phyloP scores from a whole-genome alignment of 2,329 filamentous ascomycete species.

The Acrodontium crateriforme region DNA sequence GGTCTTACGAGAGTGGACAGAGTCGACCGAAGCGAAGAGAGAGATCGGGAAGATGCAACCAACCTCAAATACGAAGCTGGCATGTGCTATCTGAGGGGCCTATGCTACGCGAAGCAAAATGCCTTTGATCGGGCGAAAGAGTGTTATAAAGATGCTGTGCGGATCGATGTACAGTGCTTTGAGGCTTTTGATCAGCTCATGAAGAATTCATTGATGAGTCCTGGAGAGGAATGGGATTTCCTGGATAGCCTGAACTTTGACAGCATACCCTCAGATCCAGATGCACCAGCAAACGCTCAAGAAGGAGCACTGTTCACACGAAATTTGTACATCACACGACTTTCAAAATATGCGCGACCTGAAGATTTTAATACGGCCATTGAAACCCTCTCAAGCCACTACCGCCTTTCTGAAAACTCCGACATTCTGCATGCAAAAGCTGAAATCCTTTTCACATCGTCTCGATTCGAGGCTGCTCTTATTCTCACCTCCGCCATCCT shows the following conservation, averaged over 20 bases:
- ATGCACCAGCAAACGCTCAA: conserved; percentile 51
- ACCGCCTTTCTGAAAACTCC: conserved; percentile 71
- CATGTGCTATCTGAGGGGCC: conserved; percentile 89
- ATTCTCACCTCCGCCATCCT: conserved; percentile 73
- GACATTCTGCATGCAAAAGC: conserved; percentile 84
- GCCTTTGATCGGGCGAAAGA: conserved; percentile 94
- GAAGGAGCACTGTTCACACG: conserved; percentile 89
- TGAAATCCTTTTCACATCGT: conserved; percentile 87
- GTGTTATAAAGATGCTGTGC: conserved; percentile 94
- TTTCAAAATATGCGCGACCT: conserved; percentile 90
- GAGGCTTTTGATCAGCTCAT: conserved; percentile 97
- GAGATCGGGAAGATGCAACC: conserved; percentile 54
- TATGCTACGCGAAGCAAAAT: conserved; percentile 95
- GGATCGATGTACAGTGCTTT: conserved; percentile 95
- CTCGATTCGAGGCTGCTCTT: conserved; percentile 78
- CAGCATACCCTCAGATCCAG: conserved; percentile 50
- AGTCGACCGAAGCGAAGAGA: conserved; percentile 45
- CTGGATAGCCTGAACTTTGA: conserved; percentile 84
- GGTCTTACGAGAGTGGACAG: conserved; percentile 33
- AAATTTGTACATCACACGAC: conserved; percentile 86
- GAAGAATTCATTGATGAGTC: conserved; percentile 84
- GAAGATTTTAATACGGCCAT: conserved; percentile 70
- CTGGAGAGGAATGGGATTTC: conserved; percentile 81
- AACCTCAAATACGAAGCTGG: conserved; percentile 82
- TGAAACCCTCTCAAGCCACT: conserved; percentile 85